These are phyloP conservation scores for Colletotrichum horii DNA, from an alignment of 2,329 filamentous ascomycete genomes.

Conservation along the genomic window DNA sequence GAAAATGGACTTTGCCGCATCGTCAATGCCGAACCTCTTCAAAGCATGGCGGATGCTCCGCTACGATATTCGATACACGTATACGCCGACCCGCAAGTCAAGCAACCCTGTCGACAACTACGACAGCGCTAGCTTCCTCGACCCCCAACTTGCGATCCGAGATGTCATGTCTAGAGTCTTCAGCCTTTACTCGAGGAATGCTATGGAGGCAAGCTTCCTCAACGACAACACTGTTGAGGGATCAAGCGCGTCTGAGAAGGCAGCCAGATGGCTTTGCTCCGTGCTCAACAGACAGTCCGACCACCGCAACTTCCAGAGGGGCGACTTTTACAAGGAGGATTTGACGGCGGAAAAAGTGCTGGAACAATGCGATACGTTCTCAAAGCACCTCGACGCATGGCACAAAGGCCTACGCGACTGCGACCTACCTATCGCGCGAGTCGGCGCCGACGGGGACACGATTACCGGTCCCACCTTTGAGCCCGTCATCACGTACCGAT, in stretches of 20 bases:
- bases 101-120: neutral
- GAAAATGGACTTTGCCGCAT: neutral
- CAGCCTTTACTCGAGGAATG: neutral
- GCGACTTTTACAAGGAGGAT: neutral
- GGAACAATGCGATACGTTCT: neutral
- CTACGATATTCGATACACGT: neutral
- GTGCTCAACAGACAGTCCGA: neutral
- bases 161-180: neutral
- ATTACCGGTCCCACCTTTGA: conserved; percentile 2
- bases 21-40: neutral
- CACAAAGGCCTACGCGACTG: neutral
- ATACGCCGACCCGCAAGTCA: neutral
- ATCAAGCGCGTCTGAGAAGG: conserved; percentile 2
- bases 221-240: neutral
- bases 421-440: neutral
- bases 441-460: neutral
- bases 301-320: neutral
- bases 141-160: conserved; percentile 3
- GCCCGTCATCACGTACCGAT: neutral
- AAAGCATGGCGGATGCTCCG: conserved; percentile 15
- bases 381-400: neutral
- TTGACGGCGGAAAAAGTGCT: neutral
- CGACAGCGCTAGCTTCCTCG: neutral
- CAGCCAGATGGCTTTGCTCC: neutral
- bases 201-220: conserved; percentile 3